phyloP scores from a whole-genome alignment of 2,329 filamentous ascomycete species.

The Talaromyces sp. region DNA sequence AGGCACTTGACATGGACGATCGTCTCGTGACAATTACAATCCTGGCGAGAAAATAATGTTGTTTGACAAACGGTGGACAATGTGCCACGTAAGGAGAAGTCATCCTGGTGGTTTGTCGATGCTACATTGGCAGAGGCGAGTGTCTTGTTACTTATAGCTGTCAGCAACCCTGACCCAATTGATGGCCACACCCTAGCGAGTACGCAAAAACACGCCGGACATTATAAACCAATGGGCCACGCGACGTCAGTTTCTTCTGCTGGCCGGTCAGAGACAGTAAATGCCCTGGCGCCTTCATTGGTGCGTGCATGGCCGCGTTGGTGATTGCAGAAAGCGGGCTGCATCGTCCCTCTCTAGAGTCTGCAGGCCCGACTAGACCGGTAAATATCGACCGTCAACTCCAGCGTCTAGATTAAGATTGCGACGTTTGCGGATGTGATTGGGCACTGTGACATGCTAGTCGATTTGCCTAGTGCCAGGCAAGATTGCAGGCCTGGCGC shows the following conservation, averaged over 20 bases:
- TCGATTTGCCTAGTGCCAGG: not conserved
- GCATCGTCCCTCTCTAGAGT: not conserved
- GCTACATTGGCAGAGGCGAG: constrained; percentile 1
- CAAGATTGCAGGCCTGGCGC: not conserved
- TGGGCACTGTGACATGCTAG: constrained; percentile 1
- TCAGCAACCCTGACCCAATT: constrained; percentile 8
- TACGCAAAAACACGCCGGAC: not conserved
- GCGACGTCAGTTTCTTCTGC: not conserved
- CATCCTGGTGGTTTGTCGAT: not conserved
- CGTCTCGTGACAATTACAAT: not conserved
- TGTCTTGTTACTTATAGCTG: constrained; percentile 2
- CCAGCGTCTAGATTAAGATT: constrained; percentile 1
- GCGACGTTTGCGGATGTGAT: not conserved
- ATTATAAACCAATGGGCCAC: not conserved
- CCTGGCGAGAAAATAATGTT: not conserved
- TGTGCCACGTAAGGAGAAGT: constrained; percentile 11
- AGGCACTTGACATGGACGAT: not conserved
- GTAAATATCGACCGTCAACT: not conserved
- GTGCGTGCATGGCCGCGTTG: not conserved
- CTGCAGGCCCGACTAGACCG: constrained; percentile 1
- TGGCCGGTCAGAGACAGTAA: not conserved
- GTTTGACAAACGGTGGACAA: constrained; percentile 5
- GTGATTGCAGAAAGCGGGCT: not conserved
- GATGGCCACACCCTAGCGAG: not conserved
- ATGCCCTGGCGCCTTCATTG: not conserved